A percentile compares a stretch with the other conserved stretches of the same genome.
Evolutionary conservation across 495 filamentous ascomycete species (phyloP).

Genomic region (Wilcoxina mikolae): DNA sequence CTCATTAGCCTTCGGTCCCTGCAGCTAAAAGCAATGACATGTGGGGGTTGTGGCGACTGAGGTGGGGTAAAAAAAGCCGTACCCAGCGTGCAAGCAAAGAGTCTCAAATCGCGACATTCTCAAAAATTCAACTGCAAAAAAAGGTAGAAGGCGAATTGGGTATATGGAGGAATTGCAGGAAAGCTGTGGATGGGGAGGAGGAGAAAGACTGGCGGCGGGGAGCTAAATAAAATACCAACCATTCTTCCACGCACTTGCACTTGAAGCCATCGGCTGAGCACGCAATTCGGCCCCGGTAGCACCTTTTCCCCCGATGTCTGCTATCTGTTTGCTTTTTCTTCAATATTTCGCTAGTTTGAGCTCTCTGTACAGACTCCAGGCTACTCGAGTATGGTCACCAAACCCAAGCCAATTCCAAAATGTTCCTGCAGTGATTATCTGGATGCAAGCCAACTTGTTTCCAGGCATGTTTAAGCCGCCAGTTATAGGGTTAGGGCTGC

Average conservation of each 20-base stretch:
- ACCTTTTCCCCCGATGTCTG: background rate
- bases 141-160: background rate
- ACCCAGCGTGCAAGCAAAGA: constrained; percentile 94
- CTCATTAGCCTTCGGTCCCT: background rate
- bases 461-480: too few relatives aligned
- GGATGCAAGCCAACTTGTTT: too few relatives aligned
- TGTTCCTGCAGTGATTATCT: too few relatives aligned
- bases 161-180: background rate
- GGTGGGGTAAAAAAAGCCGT: constrained; percentile 24
- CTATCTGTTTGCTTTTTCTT: too few relatives aligned
- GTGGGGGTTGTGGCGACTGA: background rate
- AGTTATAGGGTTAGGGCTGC: too few relatives aligned
- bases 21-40: too few relatives aligned
- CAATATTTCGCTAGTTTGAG: too few relatives aligned
- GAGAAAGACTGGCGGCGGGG: background rate
- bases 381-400: too few relatives aligned
- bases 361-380: too few relatives aligned
- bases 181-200: background rate
- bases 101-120: constrained; percentile 57
- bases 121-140: background rate
- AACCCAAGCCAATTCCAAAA: too few relatives aligned
- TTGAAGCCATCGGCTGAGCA: background rate
- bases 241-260: background rate
- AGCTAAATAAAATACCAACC: background rate
- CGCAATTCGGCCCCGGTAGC: background rate